Base-by-base conservation (phyloP, 257 asterid genomes). In the Buddleja alternifolia region DNA sequence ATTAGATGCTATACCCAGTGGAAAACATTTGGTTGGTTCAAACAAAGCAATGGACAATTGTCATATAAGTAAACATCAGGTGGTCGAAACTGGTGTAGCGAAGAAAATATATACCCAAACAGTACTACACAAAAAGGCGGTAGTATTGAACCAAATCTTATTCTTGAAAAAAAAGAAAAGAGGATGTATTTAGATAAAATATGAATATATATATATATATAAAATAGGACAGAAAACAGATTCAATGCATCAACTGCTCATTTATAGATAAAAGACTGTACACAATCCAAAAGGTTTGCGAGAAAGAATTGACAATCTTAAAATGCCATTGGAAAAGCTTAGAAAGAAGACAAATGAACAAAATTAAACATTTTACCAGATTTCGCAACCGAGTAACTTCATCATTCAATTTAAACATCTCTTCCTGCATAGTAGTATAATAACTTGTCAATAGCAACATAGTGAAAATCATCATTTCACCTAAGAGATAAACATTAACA, bases 331-430 rank as follows among this genome's bases (percentile, higher is more conserved):
- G n/a, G 19, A 50, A 64, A 70, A 65, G 34, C 15, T 11, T 16
- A 29, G 32, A 16, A 71, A 8, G 41, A 51, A 65, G 25, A 44
- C 21, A 41, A 61, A 69, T 65, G 45, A 41, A 71, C 17, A 53
- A 54, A 67, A 47, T 58, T 21, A 48, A 64, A 52, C 15, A 57
- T 15, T 75, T 71, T 56, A 91, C 99, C 92, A 71, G 45, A 78
- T 77, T 76, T 37, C 78, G 86, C 74, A 94, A 80, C 75, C 68
- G 89, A 29, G 4, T 60, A 61, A 91, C 90, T 81, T 91, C 89
- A 40, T 66, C 75, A 1, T 72, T 81, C 86, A 94, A 78, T 85
- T 85, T 89, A 52, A 86, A 85, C 75, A 94, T 25, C 77, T 87
- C 95, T 64, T 84, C 97, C 99, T 91, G 95, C 75, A 76, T 54